Percentiles rank a stretch among this genome's conserved stretches.
Conservation (phyloP, 1,284 basidiomycete genomes). For the Exsudoporus floridanus region DNA sequence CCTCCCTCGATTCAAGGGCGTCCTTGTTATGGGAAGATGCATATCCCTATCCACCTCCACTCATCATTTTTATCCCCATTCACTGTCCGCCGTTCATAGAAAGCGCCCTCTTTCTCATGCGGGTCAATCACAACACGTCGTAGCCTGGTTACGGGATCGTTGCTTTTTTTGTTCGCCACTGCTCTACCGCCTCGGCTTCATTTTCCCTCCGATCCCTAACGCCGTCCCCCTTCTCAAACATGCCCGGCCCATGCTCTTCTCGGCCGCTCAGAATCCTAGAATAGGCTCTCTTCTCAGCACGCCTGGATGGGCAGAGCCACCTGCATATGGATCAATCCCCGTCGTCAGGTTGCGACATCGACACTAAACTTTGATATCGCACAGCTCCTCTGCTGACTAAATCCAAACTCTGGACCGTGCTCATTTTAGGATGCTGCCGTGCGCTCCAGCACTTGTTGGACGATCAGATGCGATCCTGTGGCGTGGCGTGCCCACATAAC, state of each 20-base stretch:
- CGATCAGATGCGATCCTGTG: conserved; percentile 20
- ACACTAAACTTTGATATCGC: conserved; percentile 9
- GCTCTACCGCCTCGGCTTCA: conserved; percentile 5
- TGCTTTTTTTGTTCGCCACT: conserved; percentile 3
- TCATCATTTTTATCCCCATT: conserved; percentile 20
- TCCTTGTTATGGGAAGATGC: conserved; percentile 17
- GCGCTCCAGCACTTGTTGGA: not conserved
- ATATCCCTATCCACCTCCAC: conserved; percentile 16
- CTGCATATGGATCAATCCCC: conserved; percentile 21
- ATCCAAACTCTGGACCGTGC: not conserved
- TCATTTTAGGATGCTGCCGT: not conserved
- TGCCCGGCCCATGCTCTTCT: conserved; percentile 7
- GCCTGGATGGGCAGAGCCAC: conserved; percentile 14
- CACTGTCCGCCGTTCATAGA: conserved; percentile 15
- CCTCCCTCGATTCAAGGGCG: conserved; percentile 1
- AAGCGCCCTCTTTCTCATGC: conserved; percentile 30
- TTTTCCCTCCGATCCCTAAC: conserved; percentile 9
- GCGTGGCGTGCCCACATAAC: conserved; percentile 15
- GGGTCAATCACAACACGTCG: conserved; percentile 14
- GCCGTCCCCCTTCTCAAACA: conserved; percentile 13
- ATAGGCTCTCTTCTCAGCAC: not conserved
- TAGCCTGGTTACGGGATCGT: conserved; percentile 27
- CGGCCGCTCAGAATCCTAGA: conserved; percentile 9
- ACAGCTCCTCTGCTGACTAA: not conserved
- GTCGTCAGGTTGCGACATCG: conserved; percentile 4